Evolutionary conservation across 75 land plant species (phyloP).

Genomic region (Selaginella moellendorffii): DNA sequence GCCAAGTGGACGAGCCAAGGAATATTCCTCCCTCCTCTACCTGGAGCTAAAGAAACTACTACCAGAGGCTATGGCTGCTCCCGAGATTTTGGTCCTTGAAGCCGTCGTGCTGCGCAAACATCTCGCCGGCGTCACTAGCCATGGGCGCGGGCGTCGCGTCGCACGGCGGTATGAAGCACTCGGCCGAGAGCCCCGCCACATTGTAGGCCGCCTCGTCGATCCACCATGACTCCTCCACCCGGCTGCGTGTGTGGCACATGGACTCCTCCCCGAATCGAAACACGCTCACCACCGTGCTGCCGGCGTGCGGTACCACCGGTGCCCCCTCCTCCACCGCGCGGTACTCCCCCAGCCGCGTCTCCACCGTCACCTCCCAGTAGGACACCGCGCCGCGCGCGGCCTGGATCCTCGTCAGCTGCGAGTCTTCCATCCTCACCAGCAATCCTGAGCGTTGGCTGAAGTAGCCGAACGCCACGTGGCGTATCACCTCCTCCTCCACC

Average conservation of each 20-base stretch:
- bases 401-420: conserved; percentile 40
- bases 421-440: conserved; percentile 53
- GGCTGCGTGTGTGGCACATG: conserved; percentile 38
- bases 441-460: conserved; percentile 76
- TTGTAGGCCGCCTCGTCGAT: conserved; percentile 67
- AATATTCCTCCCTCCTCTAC: too few relatives aligned
- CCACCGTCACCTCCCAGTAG: conserved; percentile 66
- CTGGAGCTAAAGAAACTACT: too few relatives aligned
- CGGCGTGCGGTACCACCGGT: conserved; percentile 50
- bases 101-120: too few relatives aligned
- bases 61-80: too few relatives aligned
- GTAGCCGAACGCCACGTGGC: conserved; percentile 63
- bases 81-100: too few relatives aligned
- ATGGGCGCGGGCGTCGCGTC: too few relatives aligned
- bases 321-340: conserved; percentile 31
- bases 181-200: conserved; percentile 39
- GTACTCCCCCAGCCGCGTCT: conserved; percentile 46
- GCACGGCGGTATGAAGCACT: conserved; percentile 56
- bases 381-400: conserved; percentile 19
- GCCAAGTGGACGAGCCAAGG: too few relatives aligned
- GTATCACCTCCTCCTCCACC: conserved; percentile 36
- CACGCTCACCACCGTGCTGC: conserved; percentile 34
- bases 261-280: conserved; percentile 56
- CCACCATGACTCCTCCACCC: conserved; percentile 52
- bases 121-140: too few relatives aligned